These are phyloP conservation scores for Oryza punctata DNA, from an alignment of 176 grass and related monocot species.

Conservation along the genomic window DNA sequence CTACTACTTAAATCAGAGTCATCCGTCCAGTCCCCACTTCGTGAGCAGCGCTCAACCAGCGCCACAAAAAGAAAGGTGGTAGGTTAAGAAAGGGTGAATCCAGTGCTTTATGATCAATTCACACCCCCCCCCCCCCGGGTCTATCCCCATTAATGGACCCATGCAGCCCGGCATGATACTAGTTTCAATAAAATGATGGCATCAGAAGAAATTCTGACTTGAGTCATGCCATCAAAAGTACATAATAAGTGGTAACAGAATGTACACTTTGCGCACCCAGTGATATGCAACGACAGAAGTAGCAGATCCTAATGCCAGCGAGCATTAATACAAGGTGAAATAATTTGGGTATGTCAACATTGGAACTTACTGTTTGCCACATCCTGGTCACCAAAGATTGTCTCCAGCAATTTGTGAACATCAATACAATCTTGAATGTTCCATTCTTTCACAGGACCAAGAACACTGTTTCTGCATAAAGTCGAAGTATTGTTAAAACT, in stretches of 20 bases:
- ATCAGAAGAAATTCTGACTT: not conserved
- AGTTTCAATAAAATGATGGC: not conserved
- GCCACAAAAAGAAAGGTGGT: too few relatives aligned
- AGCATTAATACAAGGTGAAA: constrained; percentile 4
- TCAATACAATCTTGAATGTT: constrained; percentile 76
- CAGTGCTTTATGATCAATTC: too few relatives aligned
- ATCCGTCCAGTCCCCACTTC: too few relatives aligned
- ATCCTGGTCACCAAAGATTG: constrained; percentile 61
- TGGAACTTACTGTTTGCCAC: constrained; percentile 70
- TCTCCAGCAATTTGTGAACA: constrained; percentile 86
- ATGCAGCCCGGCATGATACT: too few relatives aligned
- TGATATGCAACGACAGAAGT: not conserved
- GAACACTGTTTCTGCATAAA: constrained; percentile 50
- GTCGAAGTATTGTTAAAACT: constrained; percentile 18
- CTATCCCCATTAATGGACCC: not conserved
- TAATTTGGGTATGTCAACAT: constrained; percentile 6
- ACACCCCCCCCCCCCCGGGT: too few relatives aligned
- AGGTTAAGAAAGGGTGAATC: too few relatives aligned
- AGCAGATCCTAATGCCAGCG: not conserved
- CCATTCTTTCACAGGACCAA: constrained; percentile 76
- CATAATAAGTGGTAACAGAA: not conserved
- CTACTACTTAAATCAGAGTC: too few relatives aligned
- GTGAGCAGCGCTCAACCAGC: too few relatives aligned
- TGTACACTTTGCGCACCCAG: not conserved
- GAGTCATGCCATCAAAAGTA: constrained; percentile 13